These are phyloP conservation scores for Eragrostis curvula DNA, from an alignment of 176 grass and related monocot species.

Conservation along the genomic window DNA sequence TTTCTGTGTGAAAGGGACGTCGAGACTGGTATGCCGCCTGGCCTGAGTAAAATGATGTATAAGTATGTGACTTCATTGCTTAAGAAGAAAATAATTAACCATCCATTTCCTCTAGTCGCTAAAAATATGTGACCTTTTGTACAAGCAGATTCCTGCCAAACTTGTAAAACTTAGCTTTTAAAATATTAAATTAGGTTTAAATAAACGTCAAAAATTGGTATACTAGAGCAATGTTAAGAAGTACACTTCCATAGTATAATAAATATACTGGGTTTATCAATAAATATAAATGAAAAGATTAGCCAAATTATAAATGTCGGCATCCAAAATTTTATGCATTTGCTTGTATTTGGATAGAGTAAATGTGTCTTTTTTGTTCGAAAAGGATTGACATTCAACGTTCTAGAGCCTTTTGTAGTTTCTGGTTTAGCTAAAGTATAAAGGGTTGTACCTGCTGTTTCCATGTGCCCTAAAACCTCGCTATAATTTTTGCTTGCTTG, in stretches of 20 bases:
- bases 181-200: neutral
- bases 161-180: neutral
- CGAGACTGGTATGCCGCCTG: neutral
- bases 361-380: neutral
- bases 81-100: no score
- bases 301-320: neutral
- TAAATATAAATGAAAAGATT: neutral
- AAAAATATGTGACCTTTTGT: neutral
- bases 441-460: neutral
- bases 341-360: neutral
- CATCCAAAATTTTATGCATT: neutral
- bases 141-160: neutral
- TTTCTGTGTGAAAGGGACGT: neutral
- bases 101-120: neutral
- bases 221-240: neutral
- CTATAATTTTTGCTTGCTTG: neutral
- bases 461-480: neutral
- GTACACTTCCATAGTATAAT: neutral
- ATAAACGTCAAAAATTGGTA: neutral
- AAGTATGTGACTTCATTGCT: no score
- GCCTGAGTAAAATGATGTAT: no score
- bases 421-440: neutral
- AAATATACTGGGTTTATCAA: neutral
- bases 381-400: neutral
- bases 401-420: neutral